phyloP scores from a whole-genome alignment of 106 monocot species.

The Apostasia ramifera region DNA sequence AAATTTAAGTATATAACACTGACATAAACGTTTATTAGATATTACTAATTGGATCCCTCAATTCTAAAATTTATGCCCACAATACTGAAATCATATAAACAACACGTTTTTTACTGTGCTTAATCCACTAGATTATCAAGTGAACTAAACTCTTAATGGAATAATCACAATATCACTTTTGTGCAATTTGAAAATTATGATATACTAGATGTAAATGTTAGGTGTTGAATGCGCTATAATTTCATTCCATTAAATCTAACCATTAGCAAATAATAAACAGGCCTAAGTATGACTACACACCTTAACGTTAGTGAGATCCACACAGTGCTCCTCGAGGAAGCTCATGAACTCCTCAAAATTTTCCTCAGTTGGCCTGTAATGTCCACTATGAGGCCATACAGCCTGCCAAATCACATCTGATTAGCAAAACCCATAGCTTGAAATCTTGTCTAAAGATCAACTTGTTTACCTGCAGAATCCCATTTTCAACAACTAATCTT shows the following conservation, averaged over 20 bases:
- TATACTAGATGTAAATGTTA: too few relatives aligned
- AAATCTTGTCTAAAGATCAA: neutral
- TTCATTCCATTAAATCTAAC: too few relatives aligned
- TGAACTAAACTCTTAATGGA: neutral
- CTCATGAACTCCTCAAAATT: slow-evolving; percentile 68
- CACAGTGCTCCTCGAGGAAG: slow-evolving; percentile 55
- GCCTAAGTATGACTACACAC: slow-evolving; percentile 8
- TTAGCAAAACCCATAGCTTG: neutral
- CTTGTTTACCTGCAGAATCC: slow-evolving; percentile 7
- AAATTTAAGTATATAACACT: neutral
- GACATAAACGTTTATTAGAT: neutral
- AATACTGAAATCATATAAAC: neutral
- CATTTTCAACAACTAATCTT: slow-evolving; percentile 59
- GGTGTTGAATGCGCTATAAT: too few relatives aligned
- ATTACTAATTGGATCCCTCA: neutral
- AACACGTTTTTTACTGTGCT: neutral
- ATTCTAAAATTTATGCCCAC: neutral
- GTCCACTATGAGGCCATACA: slow-evolving; percentile 87
- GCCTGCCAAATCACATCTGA: slow-evolving; percentile 27
- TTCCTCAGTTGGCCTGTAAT: slow-evolving; percentile 75
- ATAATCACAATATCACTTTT: too few relatives aligned
- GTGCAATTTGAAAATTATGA: too few relatives aligned
- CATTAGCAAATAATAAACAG: neutral
- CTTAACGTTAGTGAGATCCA: slow-evolving; percentile 76
- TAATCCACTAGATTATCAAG: neutral